A percentile compares a stretch with the other conserved stretches of the same genome.
Conservation (phyloP, 1,139 yeast genomes). For the Geotrichum macrosporum region DNA sequence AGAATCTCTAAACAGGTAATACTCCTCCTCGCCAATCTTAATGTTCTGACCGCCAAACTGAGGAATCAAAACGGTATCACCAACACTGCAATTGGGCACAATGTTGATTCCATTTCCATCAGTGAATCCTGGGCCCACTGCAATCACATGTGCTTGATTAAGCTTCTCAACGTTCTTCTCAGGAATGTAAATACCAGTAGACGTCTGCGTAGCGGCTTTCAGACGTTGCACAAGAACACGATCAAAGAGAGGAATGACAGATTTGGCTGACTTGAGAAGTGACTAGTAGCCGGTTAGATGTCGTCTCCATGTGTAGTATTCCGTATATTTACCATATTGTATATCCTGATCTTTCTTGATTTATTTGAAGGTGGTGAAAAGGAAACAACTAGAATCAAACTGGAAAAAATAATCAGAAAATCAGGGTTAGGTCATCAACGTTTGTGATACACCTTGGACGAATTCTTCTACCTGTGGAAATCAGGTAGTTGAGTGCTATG, state of each 20-base stretch:
- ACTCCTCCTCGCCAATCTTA: slow-evolving; percentile 71
- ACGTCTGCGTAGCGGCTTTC: slow-evolving; percentile 87
- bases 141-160: slow-evolving; percentile 63
- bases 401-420: no score
- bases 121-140: slow-evolving; percentile 78
- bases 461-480: no score
- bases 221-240: slow-evolving; percentile 92
- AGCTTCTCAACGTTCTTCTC: slow-evolving; percentile 94
- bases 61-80: slow-evolving; percentile 92
- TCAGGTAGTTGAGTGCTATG: no score
- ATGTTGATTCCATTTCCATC: slow-evolving; percentile 58
- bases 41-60: slow-evolving; percentile 82
- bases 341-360: no score
- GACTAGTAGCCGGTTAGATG: no score
- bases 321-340: no score
- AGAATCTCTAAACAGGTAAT: slow-evolving; percentile 61
- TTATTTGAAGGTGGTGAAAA: no score
- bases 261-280: slow-evolving; percentile 75
- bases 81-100: slow-evolving; percentile 70
- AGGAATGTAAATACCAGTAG: slow-evolving; percentile 92
- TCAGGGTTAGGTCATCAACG: no score
- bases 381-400: no score
- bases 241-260: slow-evolving; percentile 88
- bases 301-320: no score
- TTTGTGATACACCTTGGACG: no score